phyloP scores from a whole-genome alignment of 805 yeast genomes.

The Phaffomyces opuntiae region DNA sequence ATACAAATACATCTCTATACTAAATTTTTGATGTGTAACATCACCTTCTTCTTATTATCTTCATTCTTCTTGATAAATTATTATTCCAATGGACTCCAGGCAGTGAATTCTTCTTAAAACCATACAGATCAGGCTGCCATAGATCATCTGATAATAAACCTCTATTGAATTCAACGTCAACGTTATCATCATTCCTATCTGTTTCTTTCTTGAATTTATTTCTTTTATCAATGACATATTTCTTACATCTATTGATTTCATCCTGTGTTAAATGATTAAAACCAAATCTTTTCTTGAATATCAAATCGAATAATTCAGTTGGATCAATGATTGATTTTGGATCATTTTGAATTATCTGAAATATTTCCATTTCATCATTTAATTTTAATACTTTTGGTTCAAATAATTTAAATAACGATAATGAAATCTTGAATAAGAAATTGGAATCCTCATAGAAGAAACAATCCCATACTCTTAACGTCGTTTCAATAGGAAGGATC shows the following conservation, averaged over 20 bases:
- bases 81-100: conserved; percentile 60
- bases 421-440: conserved; percentile 72
- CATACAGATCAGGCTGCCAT: conserved; percentile 34
- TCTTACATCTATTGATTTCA: conserved; percentile 71
- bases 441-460: conserved; percentile 89
- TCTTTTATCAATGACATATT: conserved; percentile 66
- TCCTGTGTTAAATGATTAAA: conserved; percentile 74
- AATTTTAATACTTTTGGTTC: conserved; percentile 52
- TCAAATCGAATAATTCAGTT: conserved; percentile 57
- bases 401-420: conserved; percentile 70
- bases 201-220: conserved; percentile 5
- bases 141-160: conserved; percentile 24
- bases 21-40: too few species aligned
- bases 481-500: conserved; percentile 79
- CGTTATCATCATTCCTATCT: not conserved
- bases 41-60: conserved; percentile 28
- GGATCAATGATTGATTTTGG: conserved; percentile 73
- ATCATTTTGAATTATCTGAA: conserved; percentile 77
- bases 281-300: conserved; percentile 67
- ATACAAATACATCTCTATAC: not conserved
- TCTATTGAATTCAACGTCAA: conserved; percentile 22
- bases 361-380: conserved; percentile 54
- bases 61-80: conserved; percentile 48
- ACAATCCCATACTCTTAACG: conserved; percentile 90
- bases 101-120: conserved; percentile 31